A percentile compares a stretch with the other conserved stretches of the same genome.
These are phyloP conservation scores for Acorus calamus DNA, from an alignment of 106 monocot genomes.

Conservation along the genomic window DNA sequence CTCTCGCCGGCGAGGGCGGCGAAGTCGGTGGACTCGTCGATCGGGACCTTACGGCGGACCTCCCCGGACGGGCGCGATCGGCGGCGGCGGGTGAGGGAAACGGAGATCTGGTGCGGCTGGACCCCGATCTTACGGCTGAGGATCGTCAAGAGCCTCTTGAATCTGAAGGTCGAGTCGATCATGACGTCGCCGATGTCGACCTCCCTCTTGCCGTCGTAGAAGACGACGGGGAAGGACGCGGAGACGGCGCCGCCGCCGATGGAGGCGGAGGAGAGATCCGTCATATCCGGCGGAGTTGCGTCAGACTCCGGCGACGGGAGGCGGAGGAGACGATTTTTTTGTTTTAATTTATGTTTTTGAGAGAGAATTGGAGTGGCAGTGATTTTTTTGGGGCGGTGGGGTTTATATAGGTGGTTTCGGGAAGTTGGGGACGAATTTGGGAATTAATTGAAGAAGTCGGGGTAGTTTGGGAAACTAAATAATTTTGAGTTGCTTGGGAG, in stretches of 20 bases:
- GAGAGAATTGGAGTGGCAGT: too few species aligned
- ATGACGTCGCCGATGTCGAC: constrained; percentile 31
- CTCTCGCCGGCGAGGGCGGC: constrained; percentile 22
- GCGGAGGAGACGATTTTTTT: too few species aligned
- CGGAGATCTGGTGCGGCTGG: constrained; percentile 32
- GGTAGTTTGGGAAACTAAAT: too few species aligned
- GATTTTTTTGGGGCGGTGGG: too few species aligned
- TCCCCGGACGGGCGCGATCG: constrained; percentile 21
- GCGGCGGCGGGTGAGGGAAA: constrained; percentile 29
- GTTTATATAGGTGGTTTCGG: too few species aligned
- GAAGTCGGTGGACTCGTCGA: constrained; percentile 39
- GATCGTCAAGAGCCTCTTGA: constrained; percentile 23
- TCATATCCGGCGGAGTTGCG: too few species aligned
- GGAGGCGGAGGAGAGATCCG: too few species aligned
- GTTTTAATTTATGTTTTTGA: too few species aligned
- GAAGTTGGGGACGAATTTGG: too few species aligned
- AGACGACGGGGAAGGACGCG: constrained; percentile 35
- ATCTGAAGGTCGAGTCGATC: constrained; percentile 8
- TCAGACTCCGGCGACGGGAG: too few species aligned
- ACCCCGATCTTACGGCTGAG: constrained; percentile 28
- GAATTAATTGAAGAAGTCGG: too few species aligned
- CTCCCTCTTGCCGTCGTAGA: constrained; percentile 36
- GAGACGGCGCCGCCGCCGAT: background rate
- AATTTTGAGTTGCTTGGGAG: too few species aligned
- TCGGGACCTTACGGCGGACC: constrained; percentile 19